These are phyloP conservation scores for Cladophialophora yegresii DNA, from an alignment of 2,329 filamentous ascomycete species.

Conservation along the genomic window DNA sequence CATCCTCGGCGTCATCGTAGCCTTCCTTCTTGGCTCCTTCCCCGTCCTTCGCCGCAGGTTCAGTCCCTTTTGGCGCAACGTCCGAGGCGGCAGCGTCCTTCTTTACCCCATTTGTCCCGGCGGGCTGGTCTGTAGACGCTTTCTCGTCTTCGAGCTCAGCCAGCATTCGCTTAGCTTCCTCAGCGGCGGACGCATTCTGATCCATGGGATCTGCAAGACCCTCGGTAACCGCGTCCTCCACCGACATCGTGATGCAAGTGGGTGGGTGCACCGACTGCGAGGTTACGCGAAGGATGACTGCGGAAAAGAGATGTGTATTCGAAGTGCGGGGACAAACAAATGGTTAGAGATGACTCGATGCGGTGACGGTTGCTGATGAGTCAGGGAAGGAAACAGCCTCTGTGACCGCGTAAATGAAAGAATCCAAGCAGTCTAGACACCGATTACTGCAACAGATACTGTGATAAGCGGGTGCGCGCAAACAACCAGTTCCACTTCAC, in stretches of 20 bases:
- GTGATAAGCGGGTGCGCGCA: neutral
- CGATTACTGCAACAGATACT: neutral
- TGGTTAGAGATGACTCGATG: neutral
- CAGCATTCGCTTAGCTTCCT: constrained; percentile 51
- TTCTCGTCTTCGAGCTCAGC: constrained; percentile 48
- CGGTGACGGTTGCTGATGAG: neutral
- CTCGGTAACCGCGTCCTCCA: constrained; percentile 33
- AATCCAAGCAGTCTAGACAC: neutral
- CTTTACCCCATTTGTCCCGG: constrained; percentile 22
- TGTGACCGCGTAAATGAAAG: neutral
- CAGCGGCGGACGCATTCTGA: constrained; percentile 47
- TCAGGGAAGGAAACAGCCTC: neutral
- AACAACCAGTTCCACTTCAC: neutral
- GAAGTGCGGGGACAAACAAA: constrained; percentile 3
- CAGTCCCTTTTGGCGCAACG: constrained; percentile 43
- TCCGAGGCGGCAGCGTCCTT: constrained; percentile 41
- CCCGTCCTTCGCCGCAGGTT: constrained; percentile 19
- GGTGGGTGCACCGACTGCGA: neutral
- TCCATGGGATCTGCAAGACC: constrained; percentile 34
- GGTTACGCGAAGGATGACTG: neutral
- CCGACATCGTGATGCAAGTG: constrained; percentile 28
- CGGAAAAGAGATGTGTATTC: neutral
- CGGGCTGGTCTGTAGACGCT: constrained; percentile 5
- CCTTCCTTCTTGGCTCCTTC: constrained; percentile 31
- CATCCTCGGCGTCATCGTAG: constrained; percentile 14